Evolutionary conservation across 1,139 yeast genomes (phyloP).

Genomic region (Candida sanyaensis): DNA sequence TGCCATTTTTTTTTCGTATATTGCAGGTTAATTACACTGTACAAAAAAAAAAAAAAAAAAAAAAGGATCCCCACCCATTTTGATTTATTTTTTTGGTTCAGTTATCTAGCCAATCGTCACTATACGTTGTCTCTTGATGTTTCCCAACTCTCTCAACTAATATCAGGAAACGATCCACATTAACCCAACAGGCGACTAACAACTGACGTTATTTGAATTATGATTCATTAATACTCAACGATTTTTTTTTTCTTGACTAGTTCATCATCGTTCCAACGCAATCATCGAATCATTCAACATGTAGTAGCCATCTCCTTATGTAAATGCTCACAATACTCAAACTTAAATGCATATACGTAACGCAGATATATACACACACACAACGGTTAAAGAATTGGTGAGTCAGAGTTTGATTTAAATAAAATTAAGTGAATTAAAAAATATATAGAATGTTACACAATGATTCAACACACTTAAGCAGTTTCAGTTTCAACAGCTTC

Average conservation of each 20-base stretch:
- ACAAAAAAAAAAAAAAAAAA: too few relatives aligned
- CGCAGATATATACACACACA: background rate
- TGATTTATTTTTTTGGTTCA: too few relatives aligned
- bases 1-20: background rate
- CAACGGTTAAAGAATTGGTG: too few relatives aligned
- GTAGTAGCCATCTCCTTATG: background rate
- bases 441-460: constrained; percentile 3
- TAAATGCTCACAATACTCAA: background rate
- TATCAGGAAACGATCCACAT: background rate
- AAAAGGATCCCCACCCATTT: too few relatives aligned
- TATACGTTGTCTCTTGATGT: background rate
- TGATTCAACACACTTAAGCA: constrained; percentile 25
- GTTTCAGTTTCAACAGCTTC: constrained; percentile 34
- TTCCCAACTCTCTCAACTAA: background rate
- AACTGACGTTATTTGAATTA: background rate
- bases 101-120: too few relatives aligned
- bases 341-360: background rate
- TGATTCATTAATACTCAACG: too few relatives aligned
- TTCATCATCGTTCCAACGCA: background rate
- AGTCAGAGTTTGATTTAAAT: background rate
- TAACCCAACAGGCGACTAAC: background rate
- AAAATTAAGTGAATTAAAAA: constrained; percentile 3
- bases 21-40: too few relatives aligned
- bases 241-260: background rate
- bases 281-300: background rate